Conservation (phyloP, 768 basidiomycete species). For the Suillus occidentalis region DNA sequence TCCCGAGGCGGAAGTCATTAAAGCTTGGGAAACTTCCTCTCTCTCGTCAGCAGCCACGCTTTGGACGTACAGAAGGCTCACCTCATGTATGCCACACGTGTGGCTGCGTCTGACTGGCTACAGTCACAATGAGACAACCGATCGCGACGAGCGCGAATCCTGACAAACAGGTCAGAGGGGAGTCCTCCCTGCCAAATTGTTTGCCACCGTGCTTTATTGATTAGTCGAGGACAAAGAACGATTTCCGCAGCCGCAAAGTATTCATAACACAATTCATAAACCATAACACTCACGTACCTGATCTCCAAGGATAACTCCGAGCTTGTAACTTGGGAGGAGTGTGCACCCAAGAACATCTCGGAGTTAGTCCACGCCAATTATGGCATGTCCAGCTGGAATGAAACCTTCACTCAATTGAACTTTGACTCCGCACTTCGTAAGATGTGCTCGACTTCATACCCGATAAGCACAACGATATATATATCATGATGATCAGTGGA, state of each 20-base stretch:
- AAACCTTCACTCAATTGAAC: slow-evolving; percentile 9
- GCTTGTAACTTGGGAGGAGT: neutral
- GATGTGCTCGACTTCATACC: neutral
- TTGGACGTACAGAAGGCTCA: slow-evolving; percentile 34
- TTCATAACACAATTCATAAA: slow-evolving; percentile 1
- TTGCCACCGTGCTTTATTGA: slow-evolving; percentile 2
- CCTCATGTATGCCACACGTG: slow-evolving; percentile 39
- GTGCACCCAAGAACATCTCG: neutral
- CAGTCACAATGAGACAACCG: slow-evolving; percentile 32
- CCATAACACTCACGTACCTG: neutral
- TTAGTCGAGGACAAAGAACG: slow-evolving; percentile 8
- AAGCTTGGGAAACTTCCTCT: slow-evolving; percentile 26
- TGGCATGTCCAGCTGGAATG: slow-evolving; percentile 28
- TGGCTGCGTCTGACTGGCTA: slow-evolving; percentile 27
- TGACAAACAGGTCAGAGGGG: slow-evolving; percentile 20
- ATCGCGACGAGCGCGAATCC: slow-evolving; percentile 34
- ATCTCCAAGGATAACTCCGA: slow-evolving; percentile 5
- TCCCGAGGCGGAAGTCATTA: slow-evolving; percentile 32
- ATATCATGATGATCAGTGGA: slow-evolving; percentile 9
- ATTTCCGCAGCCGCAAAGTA: slow-evolving; percentile 5
- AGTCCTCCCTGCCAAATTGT: slow-evolving; percentile 8
- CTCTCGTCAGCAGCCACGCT: slow-evolving; percentile 37
- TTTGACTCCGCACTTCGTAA: slow-evolving; percentile 5
- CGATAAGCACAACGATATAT: slow-evolving; percentile 7
- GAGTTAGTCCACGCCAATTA: slow-evolving; percentile 16